A percentile compares a stretch with the other conserved stretches of the same genome.
Evolutionary conservation across 83 land plant genomes (phyloP).

Genomic region (Picea abies): DNA sequence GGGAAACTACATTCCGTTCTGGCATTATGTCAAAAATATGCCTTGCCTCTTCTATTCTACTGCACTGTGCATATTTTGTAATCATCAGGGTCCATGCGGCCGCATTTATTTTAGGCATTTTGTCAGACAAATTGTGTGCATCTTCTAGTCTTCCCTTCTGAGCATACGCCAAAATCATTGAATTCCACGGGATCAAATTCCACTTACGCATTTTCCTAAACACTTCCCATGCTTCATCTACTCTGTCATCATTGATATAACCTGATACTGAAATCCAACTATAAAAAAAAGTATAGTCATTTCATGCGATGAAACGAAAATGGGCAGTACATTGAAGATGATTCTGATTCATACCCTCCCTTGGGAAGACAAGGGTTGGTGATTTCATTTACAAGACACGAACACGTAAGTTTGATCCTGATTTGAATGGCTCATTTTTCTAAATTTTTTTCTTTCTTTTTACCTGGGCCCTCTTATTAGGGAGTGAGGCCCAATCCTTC

Average conservation of each 20-base stretch:
- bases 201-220: constrained; percentile 2
- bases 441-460: too few relatives aligned
- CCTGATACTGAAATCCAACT: too few relatives aligned
- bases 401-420: too few relatives aligned
- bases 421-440: too few relatives aligned
- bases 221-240: neutral
- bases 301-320: constrained; percentile 2
- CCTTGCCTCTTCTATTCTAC: constrained; percentile 3
- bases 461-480: too few relatives aligned
- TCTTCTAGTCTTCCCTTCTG: constrained; percentile 17
- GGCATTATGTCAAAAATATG: constrained; percentile 14
- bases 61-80: neutral
- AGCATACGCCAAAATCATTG: constrained; percentile 20
- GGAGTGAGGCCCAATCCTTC: too few relatives aligned
- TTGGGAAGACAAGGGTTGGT: too few relatives aligned
- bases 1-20: neutral
- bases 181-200: constrained; percentile 18
- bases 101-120: constrained; percentile 16
- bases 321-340: too few relatives aligned
- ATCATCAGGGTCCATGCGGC: constrained; percentile 22
- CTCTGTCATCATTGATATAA: constrained; percentile 1
- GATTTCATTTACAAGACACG: too few relatives aligned
- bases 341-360: too few relatives aligned
- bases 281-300: too few relatives aligned
- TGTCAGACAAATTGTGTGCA: constrained; percentile 20